Conservation (phyloP, 495 filamentous ascomycete genomes). For the Aspergillus ellipticus region DNA sequence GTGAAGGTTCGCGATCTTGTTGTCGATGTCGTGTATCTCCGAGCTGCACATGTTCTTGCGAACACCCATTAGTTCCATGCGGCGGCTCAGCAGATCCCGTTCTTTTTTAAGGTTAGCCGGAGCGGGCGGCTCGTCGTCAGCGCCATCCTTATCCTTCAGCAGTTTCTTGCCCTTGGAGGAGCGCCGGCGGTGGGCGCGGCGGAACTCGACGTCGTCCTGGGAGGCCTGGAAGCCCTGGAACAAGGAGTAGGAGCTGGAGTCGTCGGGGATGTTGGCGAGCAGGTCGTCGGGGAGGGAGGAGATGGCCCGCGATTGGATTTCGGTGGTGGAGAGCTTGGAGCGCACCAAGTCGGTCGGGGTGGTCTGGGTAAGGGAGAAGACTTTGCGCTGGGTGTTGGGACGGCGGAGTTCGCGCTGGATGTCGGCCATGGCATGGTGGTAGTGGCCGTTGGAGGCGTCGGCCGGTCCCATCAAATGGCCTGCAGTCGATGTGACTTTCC, state of each 20-base stretch:
- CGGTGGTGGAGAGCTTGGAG: conserved; percentile 81
- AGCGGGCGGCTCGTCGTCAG: conserved; percentile 55
- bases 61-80: conserved; percentile 85
- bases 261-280: conserved; percentile 79
- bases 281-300: conserved; percentile 89
- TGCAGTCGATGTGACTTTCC: conserved; percentile 93
- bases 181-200: conserved; percentile 62
- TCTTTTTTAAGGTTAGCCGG: conserved; percentile 72
- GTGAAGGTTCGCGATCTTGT: conserved; percentile 90
- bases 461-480: conserved; percentile 77
- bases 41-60: conserved; percentile 97
- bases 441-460: conserved; percentile 58
- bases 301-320: conserved; percentile 93
- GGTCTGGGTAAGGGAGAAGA: conserved; percentile 85
- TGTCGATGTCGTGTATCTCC: conserved; percentile 95
- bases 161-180: conserved; percentile 69
- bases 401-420: conserved; percentile 82
- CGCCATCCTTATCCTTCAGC: conserved; percentile 57
- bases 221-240: conserved; percentile 96
- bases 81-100: conserved; percentile 68
- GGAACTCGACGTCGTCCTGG: conserved; percentile 59
- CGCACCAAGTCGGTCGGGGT: conserved; percentile 89
- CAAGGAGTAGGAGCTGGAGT: conserved; percentile 79
- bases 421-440: conserved; percentile 82
- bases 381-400: conserved; percentile 77